A percentile compares a stretch with the other conserved stretches of the same genome.
phyloP scores from a whole-genome alignment of 2,329 filamentous ascomycete genomes.

The Cladophialophora chaetospira region DNA sequence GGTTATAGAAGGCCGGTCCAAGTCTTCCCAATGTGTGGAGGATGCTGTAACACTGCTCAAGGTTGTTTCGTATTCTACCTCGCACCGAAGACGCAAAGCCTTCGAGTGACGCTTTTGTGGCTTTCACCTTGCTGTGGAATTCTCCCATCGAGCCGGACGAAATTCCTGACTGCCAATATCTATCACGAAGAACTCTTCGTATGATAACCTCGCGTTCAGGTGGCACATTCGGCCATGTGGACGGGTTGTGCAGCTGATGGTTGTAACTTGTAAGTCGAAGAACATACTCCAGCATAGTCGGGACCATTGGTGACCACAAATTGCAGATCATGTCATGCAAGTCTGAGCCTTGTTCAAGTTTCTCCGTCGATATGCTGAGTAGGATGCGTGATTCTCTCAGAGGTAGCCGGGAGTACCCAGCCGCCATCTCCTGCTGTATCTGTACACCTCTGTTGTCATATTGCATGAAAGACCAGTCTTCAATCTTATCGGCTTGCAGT shows the following conservation, averaged over 20 bases:
- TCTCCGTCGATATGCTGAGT: slow-evolving; percentile 88
- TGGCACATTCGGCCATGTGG: slow-evolving; percentile 78
- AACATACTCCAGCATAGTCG: slow-evolving; percentile 79
- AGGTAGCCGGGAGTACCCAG: slow-evolving; percentile 68
- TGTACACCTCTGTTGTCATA: slow-evolving; percentile 78
- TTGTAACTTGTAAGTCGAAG: slow-evolving; percentile 84
- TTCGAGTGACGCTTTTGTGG: slow-evolving; percentile 86
- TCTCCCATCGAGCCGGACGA: slow-evolving; percentile 94
- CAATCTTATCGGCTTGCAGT: slow-evolving; percentile 71
- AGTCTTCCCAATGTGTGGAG: slow-evolving; percentile 90
- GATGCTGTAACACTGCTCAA: slow-evolving; percentile 92
- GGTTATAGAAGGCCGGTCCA: slow-evolving; percentile 87
- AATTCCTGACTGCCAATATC: slow-evolving; percentile 98
- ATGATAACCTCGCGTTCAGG: slow-evolving; percentile 76
- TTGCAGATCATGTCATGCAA: slow-evolving; percentile 74
- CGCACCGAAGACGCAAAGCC: slow-evolving; percentile 92
- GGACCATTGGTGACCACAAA: slow-evolving; percentile 84
- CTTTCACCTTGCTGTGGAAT: slow-evolving; percentile 88
- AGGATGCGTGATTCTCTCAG: slow-evolving; percentile 87
- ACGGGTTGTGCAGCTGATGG: slow-evolving; percentile 84
- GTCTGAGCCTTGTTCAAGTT: slow-evolving; percentile 71
- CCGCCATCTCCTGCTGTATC: slow-evolving; percentile 76
- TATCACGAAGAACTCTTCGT: slow-evolving; percentile 80
- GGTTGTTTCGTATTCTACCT: slow-evolving; percentile 82
- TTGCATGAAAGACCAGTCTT: slow-evolving; percentile 78